phyloP scores from a whole-genome alignment of 2,329 filamentous ascomycete species.

The Arthrobotrys iridis region DNA sequence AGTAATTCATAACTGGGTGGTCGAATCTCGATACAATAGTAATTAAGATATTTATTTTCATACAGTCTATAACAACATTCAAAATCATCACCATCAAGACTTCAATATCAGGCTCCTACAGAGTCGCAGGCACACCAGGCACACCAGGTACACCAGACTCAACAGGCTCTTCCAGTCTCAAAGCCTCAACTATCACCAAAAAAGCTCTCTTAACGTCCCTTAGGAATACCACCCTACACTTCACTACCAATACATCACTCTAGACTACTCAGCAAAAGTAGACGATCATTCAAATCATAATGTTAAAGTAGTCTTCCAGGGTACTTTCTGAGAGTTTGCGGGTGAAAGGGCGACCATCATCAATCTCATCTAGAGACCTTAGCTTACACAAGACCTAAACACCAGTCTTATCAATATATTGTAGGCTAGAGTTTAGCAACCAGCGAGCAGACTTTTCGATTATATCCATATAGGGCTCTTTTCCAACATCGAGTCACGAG shows the following conservation, averaged over 20 bases:
- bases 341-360: neutral
- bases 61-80: neutral
- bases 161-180: no score
- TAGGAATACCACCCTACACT: neutral
- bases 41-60: neutral
- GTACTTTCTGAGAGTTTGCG: neutral
- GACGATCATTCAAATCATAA: neutral
- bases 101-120: neutral
- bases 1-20: constrained; percentile 9
- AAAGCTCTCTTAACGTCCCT: neutral
- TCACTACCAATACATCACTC: neutral
- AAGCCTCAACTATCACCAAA: neutral
- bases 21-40: neutral
- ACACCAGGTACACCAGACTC: no score
- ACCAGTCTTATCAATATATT: neutral
- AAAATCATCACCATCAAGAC: neutral
- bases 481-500: neutral
- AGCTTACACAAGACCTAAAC: neutral
- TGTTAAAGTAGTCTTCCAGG: neutral
- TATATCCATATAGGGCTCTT: neutral
- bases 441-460: neutral
- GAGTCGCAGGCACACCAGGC: no score
- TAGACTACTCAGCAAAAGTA: neutral
- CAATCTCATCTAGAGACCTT: neutral
- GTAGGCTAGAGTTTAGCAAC: neutral